phyloP scores from a whole-genome alignment of 2,329 filamentous ascomycete genomes.

The Aspergillus fumigatiaffinis region DNA sequence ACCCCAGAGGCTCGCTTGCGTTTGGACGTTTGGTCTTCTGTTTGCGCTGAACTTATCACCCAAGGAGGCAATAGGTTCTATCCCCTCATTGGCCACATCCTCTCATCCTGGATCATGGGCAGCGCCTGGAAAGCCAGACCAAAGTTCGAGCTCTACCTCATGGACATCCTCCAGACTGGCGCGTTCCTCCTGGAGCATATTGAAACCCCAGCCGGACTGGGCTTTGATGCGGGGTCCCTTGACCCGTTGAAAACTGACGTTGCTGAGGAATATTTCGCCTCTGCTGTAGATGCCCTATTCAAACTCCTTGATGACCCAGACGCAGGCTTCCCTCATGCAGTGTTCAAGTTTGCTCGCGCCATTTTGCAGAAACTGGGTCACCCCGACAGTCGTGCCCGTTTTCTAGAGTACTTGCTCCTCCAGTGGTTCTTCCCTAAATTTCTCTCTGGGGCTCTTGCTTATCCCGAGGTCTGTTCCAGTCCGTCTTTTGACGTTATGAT shows the following conservation, averaged over 20 bases:
- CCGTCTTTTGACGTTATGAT: not conserved
- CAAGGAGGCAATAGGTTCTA: conserved; percentile 73
- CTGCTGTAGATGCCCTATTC: conserved; percentile 76
- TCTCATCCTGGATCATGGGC: conserved; percentile 84
- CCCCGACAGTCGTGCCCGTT: conserved; percentile 66
- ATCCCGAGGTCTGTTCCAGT: conserved; percentile 66
- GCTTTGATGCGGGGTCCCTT: conserved; percentile 62
- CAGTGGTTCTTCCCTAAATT: conserved; percentile 92
- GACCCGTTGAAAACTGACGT: conserved; percentile 72
- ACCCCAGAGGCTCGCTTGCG: conserved; percentile 75
- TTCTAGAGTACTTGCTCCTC: conserved; percentile 78
- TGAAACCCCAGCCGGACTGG: conserved; percentile 72
- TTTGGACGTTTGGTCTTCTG: conserved; percentile 82
- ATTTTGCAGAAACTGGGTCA: conserved; percentile 72
- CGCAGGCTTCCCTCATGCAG: conserved; percentile 80
- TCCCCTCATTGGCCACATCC: conserved; percentile 74
- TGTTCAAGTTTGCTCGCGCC: conserved; percentile 78
- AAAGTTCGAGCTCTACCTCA: conserved; percentile 89
- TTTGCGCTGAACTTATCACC: conserved; percentile 77
- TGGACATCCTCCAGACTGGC: conserved; percentile 90
- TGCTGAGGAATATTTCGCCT: conserved; percentile 83
- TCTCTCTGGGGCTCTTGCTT: conserved; percentile 75
- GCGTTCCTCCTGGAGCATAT: conserved; percentile 84
- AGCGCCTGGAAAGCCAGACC: conserved; percentile 85
- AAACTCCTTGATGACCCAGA: conserved; percentile 81